A percentile compares a stretch with the other conserved stretches of the same genome.
These are phyloP conservation scores for Pezicula neosporulosa DNA, from an alignment of 2,329 filamentous ascomycete species.

Conservation along the genomic window DNA sequence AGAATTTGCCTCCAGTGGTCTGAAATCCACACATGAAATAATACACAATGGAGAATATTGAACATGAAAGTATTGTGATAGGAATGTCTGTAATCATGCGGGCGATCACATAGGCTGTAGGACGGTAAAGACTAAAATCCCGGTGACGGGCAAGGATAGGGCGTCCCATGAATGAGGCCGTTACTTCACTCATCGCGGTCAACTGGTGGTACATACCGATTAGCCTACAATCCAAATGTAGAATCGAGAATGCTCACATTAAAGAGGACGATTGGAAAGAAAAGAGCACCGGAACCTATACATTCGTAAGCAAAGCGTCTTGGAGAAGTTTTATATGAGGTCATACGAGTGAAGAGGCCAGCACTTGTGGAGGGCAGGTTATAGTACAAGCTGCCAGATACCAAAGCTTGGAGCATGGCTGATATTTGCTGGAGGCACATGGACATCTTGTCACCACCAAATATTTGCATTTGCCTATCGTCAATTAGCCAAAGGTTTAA, in stretches of 20 bases:
- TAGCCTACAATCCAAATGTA: too few relatives aligned
- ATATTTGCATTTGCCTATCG: too few relatives aligned
- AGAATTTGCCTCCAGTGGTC: slow-evolving; percentile 47
- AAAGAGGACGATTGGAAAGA: slow-evolving; percentile 25
- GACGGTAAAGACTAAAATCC: slow-evolving; percentile 29
- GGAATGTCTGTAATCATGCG: slow-evolving; percentile 84
- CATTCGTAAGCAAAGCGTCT: too few relatives aligned
- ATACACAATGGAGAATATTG: slow-evolving; percentile 56
- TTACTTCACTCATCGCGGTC: slow-evolving; percentile 27
- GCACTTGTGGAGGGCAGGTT: slow-evolving; percentile 47
- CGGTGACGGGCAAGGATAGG: slow-evolving; percentile 31
- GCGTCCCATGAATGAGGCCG: slow-evolving; percentile 22
- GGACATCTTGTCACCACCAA: too few relatives aligned
- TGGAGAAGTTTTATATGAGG: too few relatives aligned
- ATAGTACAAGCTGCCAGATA: slow-evolving; percentile 45
- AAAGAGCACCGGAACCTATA: neutral
- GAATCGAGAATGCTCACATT: neutral
- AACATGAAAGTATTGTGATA: slow-evolving; percentile 68
- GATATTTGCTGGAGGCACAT: slow-evolving; percentile 26
- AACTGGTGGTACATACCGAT: too few relatives aligned
- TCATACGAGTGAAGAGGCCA: slow-evolving; percentile 49
- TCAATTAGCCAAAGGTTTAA: too few relatives aligned
- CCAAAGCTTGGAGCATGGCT: slow-evolving; percentile 28
- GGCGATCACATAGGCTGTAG: slow-evolving; percentile 43
- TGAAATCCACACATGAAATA: slow-evolving; percentile 61